A percentile compares a stretch with the other conserved stretches of the same genome.
Conservation (phyloP, 495 filamentous ascomycete genomes). For the Hyphodiscus hymeniophilus region DNA sequence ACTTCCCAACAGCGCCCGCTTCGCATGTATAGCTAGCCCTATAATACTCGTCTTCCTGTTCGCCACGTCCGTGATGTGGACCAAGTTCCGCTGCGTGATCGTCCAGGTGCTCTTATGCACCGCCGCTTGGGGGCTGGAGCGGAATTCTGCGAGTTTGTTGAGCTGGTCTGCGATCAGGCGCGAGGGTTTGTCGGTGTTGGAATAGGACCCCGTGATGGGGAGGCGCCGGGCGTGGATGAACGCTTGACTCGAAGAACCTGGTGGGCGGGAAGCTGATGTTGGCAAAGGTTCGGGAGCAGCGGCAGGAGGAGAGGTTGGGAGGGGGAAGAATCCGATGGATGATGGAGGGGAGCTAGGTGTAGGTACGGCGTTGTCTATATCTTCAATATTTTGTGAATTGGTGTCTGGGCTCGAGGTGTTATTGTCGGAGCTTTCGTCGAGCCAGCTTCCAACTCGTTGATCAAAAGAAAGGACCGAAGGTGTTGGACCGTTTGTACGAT, state of each 20-base stretch:
- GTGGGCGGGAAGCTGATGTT: background rate
- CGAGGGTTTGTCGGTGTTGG: conserved; percentile 5
- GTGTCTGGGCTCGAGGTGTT: background rate
- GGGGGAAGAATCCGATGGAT: background rate
- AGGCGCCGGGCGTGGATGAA: conserved; percentile 1
- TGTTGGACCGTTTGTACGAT: background rate
- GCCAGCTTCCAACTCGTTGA: too few species aligned
- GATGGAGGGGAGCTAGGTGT: too few species aligned
- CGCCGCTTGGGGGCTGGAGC: background rate
- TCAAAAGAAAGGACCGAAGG: too few species aligned
- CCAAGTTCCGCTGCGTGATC: conserved; percentile 1
- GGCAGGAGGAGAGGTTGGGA: background rate
- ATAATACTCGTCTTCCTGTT: conserved; percentile 2
- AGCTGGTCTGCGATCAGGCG: conserved; percentile 10
- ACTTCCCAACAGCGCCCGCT: conserved; percentile 4
- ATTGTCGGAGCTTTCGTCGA: background rate
- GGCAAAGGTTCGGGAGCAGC: background rate
- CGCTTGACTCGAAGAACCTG: background rate
- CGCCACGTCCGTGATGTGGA: background rate
- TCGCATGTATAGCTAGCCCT: background rate
- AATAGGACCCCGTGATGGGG: conserved; percentile 7
- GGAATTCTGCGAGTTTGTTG: background rate
- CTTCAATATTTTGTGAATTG: background rate
- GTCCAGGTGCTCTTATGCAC: conserved; percentile 12
- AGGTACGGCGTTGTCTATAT: background rate